Evolutionary conservation across 768 basidiomycete genomes (phyloP).

Genomic region (Amanita rimosa): DNA sequence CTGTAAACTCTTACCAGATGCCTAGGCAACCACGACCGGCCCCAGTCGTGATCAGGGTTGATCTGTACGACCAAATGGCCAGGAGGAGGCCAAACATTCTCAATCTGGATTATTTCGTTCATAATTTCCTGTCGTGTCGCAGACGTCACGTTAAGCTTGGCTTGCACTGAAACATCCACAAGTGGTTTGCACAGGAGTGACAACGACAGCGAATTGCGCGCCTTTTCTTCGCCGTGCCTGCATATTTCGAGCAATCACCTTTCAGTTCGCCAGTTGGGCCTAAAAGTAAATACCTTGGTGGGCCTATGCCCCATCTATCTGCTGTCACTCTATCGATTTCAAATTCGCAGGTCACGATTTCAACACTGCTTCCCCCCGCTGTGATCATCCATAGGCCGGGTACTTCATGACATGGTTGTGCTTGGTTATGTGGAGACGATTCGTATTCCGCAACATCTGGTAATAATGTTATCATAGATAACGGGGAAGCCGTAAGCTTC

Average conservation of each 20-base stretch:
- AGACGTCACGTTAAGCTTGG: constrained; percentile 9
- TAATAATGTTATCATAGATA: background rate
- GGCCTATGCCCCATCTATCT: constrained; percentile 19
- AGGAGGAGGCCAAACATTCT: constrained; percentile 31
- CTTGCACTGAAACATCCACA: constrained; percentile 11
- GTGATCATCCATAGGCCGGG: constrained; percentile 31
- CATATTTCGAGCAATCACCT: background rate
- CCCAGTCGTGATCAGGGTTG: constrained; percentile 23
- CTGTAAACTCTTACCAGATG: constrained; percentile 20
- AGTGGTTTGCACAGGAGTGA: constrained; percentile 23
- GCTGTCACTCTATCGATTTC: constrained; percentile 24
- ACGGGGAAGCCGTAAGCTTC: background rate
- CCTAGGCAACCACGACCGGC: constrained; percentile 31
- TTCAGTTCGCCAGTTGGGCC: no score
- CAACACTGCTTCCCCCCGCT: constrained; percentile 19
- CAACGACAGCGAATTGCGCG: constrained; percentile 14
- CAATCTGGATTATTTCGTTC: constrained; percentile 13
- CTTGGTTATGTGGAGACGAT: background rate
- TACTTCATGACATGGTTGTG: constrained; percentile 20
- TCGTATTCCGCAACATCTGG: background rate
- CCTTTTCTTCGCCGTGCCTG: constrained; percentile 5
- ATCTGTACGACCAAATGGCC: constrained; percentile 34
- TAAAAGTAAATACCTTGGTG: background rate
- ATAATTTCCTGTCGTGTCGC: constrained; percentile 15
- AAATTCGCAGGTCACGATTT: constrained; percentile 23